Evolutionary conservation across 1,284 basidiomycete species (phyloP), one percentile per base, ranked within the genome.

Genomic region (Apiotrichum veenhuisii): DNA sequence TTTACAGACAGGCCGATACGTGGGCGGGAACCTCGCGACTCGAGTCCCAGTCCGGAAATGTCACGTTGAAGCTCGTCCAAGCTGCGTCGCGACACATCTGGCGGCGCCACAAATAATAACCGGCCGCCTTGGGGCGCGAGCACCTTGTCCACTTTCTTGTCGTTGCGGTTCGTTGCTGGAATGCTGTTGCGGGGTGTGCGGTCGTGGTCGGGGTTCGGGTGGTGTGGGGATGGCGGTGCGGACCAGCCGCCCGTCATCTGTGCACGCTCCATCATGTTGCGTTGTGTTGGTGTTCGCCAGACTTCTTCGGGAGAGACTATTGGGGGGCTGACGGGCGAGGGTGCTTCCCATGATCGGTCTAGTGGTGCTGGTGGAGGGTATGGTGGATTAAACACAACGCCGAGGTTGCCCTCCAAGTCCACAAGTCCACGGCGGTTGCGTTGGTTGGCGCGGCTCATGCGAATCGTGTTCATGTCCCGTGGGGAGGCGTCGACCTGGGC

Each of bases 41-140:
- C 44, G 15, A 25, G 41, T 40, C 53, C 22, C 23, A 54, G 52
- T 12, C 50, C 42, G 36, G 22, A 12, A 30, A 58, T 42, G 33
- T 62, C 62, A 40, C 48, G 46, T 38, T 61, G 50, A 23, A 62
- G 57, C 15, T 50, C 58, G 37, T 64, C 56, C n/a, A 64, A 48
- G 30, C 40, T 44, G 26, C 52, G 40, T 2, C 52, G 50, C 1
- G 64, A 58, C 17, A 60, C 52, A 27, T 62, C 59, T 1, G 64
- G 50, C 1, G 61, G 56, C 23, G 62, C 62, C 34, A 65, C 58
- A 37, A 63, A 63, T 14, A 60, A 18, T n/a, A 50, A 14, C 15
- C 58, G 30, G 1, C 51, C 51, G n/a, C 48, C 22, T 7, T 48
- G 5, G 11, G 46, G n/a, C 7, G 46, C n/a, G 20, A 41, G 38